phyloP scores from a whole-genome alignment of 768 basidiomycete species.

The Daedalea quercina region DNA sequence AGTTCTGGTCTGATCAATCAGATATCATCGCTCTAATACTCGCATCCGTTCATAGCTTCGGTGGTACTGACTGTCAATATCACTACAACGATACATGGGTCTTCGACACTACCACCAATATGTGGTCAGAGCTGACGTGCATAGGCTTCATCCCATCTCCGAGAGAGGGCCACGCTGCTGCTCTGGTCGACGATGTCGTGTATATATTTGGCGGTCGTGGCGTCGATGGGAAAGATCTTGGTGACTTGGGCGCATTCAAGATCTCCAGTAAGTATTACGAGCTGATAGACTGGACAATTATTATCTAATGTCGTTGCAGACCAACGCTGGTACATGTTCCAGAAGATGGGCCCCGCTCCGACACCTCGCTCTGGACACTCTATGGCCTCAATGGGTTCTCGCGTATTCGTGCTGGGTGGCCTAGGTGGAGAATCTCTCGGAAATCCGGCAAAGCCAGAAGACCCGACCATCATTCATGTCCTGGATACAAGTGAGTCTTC shows the following conservation, averaged over 20 bases:
- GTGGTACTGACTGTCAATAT: constrained; percentile 96
- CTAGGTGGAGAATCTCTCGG: constrained; percentile 87
- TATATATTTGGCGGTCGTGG: constrained; percentile 97
- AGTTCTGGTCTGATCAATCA: constrained; percentile 23
- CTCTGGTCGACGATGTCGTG: constrained; percentile 94
- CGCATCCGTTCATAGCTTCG: constrained; percentile 75
- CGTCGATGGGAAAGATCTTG: constrained; percentile 93
- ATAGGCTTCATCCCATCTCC: constrained; percentile 96
- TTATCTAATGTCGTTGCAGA: constrained; percentile 45
- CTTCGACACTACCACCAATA: constrained; percentile 73
- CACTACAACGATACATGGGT: constrained; percentile 99
- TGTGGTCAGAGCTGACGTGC: constrained; percentile 90
- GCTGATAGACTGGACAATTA: too few species aligned
- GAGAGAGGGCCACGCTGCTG: constrained; percentile 93
- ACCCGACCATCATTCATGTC: constrained; percentile 78
- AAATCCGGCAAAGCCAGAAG: constrained; percentile 63
- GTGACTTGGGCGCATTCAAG: constrained; percentile 95
- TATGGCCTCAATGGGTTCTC: constrained; percentile 89
- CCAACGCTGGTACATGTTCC: constrained; percentile 99
- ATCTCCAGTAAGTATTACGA: constrained; percentile 71
- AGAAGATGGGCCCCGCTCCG: constrained; percentile 98
- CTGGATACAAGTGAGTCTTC: constrained; percentile 83
- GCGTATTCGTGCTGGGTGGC: constrained; percentile 91
- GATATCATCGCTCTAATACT: not conserved
- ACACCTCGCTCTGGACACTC: constrained; percentile 92